phyloP scores from a whole-genome alignment of 169 alveolate species.

The Toxoplasma gondii region DNA sequence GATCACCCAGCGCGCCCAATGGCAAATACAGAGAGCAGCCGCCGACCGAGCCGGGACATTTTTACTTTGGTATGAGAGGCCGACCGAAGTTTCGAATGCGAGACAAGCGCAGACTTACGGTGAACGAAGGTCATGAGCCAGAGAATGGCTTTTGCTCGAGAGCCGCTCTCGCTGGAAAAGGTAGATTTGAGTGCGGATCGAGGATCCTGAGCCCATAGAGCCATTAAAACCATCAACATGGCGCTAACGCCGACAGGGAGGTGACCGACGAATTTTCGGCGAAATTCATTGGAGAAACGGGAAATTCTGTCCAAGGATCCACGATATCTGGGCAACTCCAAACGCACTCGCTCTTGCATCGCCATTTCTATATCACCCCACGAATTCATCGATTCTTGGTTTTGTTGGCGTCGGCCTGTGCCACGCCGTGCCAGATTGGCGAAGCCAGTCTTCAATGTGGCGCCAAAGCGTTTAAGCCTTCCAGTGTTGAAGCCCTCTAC shows the following conservation, averaged over 20 bases:
- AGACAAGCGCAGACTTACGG: not conserved
- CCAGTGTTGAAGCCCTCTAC: not conserved
- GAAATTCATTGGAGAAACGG: not conserved
- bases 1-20: too few relatives aligned
- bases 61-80: too few relatives aligned
- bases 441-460: not conserved
- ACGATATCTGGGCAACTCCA: not conserved
- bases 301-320: conserved; percentile 9
- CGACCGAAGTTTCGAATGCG: not conserved
- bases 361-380: not conserved
- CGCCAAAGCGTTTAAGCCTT: not conserved
- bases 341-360: not conserved
- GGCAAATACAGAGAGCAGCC: too few relatives aligned
- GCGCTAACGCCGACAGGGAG: conserved; percentile 29
- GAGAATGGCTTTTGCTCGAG: not conserved
- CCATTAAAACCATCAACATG: conserved; percentile 6
- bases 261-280: not conserved
- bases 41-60: too few relatives aligned
- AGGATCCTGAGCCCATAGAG: not conserved
- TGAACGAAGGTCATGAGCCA: conserved; percentile 37
- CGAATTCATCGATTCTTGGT: not conserved
- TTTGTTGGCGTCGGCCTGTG: not conserved
- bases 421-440: not conserved
- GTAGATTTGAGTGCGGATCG: not conserved
- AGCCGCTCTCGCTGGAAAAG: not conserved